These are phyloP conservation scores for Symbiodinium natans DNA, from an alignment of 73 alveolate species.

Conservation along the genomic window DNA sequence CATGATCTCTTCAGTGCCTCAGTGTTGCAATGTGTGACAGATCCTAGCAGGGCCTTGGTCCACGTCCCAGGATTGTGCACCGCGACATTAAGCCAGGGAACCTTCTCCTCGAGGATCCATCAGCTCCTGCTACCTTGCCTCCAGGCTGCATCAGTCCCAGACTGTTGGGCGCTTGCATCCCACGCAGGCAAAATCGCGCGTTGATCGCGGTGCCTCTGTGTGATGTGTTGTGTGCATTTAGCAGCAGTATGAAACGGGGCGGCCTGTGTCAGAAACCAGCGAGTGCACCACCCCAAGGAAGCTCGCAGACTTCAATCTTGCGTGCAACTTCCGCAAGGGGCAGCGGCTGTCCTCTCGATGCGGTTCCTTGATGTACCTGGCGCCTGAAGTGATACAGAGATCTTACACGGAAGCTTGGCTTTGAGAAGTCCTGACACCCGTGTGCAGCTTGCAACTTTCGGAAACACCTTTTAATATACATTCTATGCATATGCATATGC, in stretches of 20 bases:
- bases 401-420: not conserved
- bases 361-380: slow-evolving; percentile 6
- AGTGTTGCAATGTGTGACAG: not conserved
- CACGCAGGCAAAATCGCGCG: no score
- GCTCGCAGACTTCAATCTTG: slow-evolving; percentile 1
- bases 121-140: not conserved
- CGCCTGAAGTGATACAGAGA: not conserved
- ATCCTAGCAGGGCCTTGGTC: not conserved
- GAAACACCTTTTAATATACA: no score
- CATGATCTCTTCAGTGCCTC: not conserved
- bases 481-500: no score
- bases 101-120: not conserved
- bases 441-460: not conserved
- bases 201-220: no score
- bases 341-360: not conserved
- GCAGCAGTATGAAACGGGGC: no score
- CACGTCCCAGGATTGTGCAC: not conserved
- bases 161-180: not conserved
- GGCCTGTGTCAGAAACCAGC: not conserved
- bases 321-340: slow-evolving; percentile 10
- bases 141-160: not conserved
- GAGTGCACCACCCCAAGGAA: not conserved
- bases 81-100: slow-evolving; percentile 8
- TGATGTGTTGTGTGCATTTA: no score
- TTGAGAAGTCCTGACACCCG: not conserved